Base-by-base conservation (phyloP, 768 basidiomycete genomes). In the Plicaturopsis crispa region DNA sequence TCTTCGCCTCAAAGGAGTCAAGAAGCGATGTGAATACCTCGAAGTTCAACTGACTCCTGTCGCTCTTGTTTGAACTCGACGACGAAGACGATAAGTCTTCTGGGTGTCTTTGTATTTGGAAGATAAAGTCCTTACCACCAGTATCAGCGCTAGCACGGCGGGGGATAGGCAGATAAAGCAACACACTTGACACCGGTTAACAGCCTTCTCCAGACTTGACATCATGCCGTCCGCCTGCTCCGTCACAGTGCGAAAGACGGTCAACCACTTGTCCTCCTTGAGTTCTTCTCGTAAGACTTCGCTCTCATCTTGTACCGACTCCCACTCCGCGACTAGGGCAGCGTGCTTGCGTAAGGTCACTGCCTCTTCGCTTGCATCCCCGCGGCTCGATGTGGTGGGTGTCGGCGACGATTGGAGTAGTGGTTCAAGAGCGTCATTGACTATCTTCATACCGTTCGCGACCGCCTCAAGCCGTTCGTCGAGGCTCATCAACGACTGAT, bases 151-250 rank as follows among this genome's bases (percentile, higher is more conserved):
- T 46, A 41, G 46, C 20, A 19, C 23, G 38, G 12, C 20, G 8
- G 23, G n/a, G n/a, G 18, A 31, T 6, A 24, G 35, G 35, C 26
- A 24, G 34, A 20, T 37, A 28, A 6, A 55, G 39, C 33, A n/a
- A 52, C 79, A 46, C 50, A 89, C 90, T 67, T 88, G 84, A 66
- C 90, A 93, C 47, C 86, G 78, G 51, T 80, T 80, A 31, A 94
- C 80, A 6, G 87, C 90, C 59, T 94, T 98, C 64, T 97, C 89
- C 48, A 99, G 63, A 52, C 87, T 88, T 20, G 78, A 78, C 90
- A 98, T 94, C 94, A 98, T 96, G 18, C 89, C 90, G 55, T 92
- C 89, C 31, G 94, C 93, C 57, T 97, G 93, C 52, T 92, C 84
- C 31, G 89, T 81, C 41, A 91, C 87, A 4, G 88, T 93, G 47